Evolutionary conservation across 2,329 filamentous ascomycete species (phyloP), one percentile per base, ranked within the genome.

Genomic region (Aspergillus costaricaensis): DNA sequence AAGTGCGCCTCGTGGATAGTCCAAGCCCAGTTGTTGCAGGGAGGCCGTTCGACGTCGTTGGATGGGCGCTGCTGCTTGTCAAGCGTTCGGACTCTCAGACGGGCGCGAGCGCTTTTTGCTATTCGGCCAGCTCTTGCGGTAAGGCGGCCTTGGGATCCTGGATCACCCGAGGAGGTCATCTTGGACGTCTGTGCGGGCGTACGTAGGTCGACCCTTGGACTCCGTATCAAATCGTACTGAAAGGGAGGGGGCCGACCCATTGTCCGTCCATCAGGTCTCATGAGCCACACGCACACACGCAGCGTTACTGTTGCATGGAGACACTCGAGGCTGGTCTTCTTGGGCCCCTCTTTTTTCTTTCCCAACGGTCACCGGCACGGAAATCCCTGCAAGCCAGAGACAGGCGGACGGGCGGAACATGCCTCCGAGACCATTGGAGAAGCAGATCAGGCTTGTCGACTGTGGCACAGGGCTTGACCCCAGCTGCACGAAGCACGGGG

Each of bases 401-500:
- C 23, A 27, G 23, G 14, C 41, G 19, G 41, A 44, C 41, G 41
- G 41, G 25, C 44, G 44, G 44, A 25, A 49, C 4, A 49, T 49
- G 44, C 23, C 23, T 49, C 44, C 15, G 44, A 9, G 14, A 8
- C 21, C 21, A 27, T 27, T 14, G 23, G 23, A 19, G n/a, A 15
- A 27, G 44, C 15, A 17, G 23, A 49, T 49, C 44, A 49, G 44
- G 21, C 44, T 49, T 15, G 44, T 49, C 21, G 23, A 27, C 4
- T 49, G 44, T 49, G 44, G 44, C 44, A 32, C 25, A 30, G 19
- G 19, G 36, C 51, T 36, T 36, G 49, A 60, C 55, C 48, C 19
- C 48, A 51, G 27, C 54, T 55, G 61, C 58, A 58, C 30, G 44
- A 62, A 60, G 61, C 61, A 62, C 55, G 58, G 61, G 60, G 59